A percentile compares a stretch with the other conserved stretches of the same genome.
phyloP scores from a whole-genome alignment of 2,329 filamentous ascomycete species.

The Nigrospora sphaerica region DNA sequence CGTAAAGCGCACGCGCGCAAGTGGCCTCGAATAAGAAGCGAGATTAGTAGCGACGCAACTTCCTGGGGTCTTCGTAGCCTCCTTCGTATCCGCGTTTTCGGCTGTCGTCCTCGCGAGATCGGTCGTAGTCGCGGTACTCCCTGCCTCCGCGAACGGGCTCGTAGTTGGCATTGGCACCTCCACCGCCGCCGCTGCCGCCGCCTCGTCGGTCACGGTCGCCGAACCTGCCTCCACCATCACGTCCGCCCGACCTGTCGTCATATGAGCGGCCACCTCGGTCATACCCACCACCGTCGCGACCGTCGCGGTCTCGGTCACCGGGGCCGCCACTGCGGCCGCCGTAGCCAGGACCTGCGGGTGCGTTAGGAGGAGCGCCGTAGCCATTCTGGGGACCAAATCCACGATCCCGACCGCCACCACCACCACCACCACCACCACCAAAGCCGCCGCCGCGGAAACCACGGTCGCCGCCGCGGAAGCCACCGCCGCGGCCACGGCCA shows the following conservation, averaged over 20 bases:
- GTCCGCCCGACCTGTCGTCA: slow-evolving; percentile 49
- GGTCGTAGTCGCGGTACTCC: slow-evolving; percentile 50
- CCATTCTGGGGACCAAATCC: slow-evolving; percentile 36
- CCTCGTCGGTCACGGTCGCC: slow-evolving; percentile 25
- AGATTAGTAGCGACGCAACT: slow-evolving; percentile 54
- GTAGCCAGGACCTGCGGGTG: slow-evolving; percentile 52
- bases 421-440: slow-evolving; percentile 46
- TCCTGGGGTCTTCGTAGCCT: slow-evolving; percentile 70
- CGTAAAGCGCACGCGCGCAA: not conserved
- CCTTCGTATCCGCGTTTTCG: slow-evolving; percentile 69
- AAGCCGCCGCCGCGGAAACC: slow-evolving; percentile 42
- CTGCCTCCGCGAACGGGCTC: slow-evolving; percentile 67
- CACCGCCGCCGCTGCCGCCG: slow-evolving; percentile 18
- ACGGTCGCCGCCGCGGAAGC: slow-evolving; percentile 24
- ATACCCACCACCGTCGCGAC: slow-evolving; percentile 44
- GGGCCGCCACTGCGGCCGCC: slow-evolving; percentile 28
- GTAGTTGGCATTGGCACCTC: slow-evolving; percentile 67
- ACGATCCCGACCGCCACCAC: slow-evolving; percentile 39
- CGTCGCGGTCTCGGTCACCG: slow-evolving; percentile 39
- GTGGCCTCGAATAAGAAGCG: slow-evolving; percentile 13
- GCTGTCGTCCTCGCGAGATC: slow-evolving; percentile 50
- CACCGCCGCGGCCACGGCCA: slow-evolving; percentile 33
- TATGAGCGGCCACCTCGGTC: slow-evolving; percentile 50
- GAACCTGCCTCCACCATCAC: slow-evolving; percentile 34
- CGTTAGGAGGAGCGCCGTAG: slow-evolving; percentile 47